A percentile compares a stretch with the other conserved stretches of the same genome.
phyloP scores from a whole-genome alignment of 2,329 filamentous ascomycete species.

The Alternaria sp. region DNA sequence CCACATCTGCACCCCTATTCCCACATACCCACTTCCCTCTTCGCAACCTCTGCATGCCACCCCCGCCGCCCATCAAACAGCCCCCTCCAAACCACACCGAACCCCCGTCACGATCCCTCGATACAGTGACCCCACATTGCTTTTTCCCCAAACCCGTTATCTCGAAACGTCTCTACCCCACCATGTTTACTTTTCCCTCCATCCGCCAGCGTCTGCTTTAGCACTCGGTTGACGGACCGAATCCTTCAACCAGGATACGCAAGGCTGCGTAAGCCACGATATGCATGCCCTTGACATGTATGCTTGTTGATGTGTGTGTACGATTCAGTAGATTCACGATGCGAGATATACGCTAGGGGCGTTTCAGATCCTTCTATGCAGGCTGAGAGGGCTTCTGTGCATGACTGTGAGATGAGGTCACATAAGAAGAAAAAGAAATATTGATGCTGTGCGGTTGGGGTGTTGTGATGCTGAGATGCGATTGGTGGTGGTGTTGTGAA shows the following conservation, averaged over 20 bases:
- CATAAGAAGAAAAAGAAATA: background rate
- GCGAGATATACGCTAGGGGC: background rate
- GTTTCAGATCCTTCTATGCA: background rate
- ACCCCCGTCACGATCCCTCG: too few species aligned
- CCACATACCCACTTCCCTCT: background rate
- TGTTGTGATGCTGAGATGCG: background rate
- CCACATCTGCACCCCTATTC: background rate
- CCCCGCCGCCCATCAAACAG: background rate
- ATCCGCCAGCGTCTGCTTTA: background rate
- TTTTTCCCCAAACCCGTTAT: background rate
- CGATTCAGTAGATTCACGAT: background rate
- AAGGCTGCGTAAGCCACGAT: background rate
- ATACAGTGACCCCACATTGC: too few species aligned
- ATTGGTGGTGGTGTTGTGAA: background rate
- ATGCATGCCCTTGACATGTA: background rate
- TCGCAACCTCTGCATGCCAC: background rate
- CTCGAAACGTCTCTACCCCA: background rate
- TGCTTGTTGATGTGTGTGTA: background rate
- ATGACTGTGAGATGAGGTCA: background rate
- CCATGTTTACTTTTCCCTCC: background rate
- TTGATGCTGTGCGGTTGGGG: background rate
- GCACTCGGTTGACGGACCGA: background rate
- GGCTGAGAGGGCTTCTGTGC: background rate
- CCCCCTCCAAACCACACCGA: background rate
- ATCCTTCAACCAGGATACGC: background rate